Evolutionary conservation across 345 rosid genomes (phyloP).

Genomic region (Camelina laxa): DNA sequence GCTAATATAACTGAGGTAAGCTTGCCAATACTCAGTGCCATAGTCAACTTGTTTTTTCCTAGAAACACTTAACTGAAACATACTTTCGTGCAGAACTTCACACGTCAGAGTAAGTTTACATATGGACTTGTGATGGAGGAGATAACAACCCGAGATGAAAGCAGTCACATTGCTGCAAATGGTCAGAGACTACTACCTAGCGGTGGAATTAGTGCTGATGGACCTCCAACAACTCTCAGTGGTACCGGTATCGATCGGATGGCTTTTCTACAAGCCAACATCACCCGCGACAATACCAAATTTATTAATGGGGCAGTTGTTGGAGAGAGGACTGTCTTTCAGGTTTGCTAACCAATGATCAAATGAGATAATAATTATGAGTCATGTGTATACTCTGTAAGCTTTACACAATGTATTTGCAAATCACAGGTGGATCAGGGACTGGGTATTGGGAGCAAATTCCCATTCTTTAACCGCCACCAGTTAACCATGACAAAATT

Average conservation of each 20-base stretch:
- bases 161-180: slow-evolving; percentile 82
- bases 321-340: slow-evolving; percentile 95
- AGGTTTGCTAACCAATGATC: slow-evolving; percentile 56
- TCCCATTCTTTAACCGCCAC: slow-evolving; percentile 96
- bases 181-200: slow-evolving; percentile 96
- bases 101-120: slow-evolving; percentile 96
- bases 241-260: slow-evolving; percentile 93
- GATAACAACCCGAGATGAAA: slow-evolving; percentile 96
- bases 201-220: slow-evolving; percentile 99
- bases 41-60: not conserved
- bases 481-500: slow-evolving; percentile 85
- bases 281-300: slow-evolving; percentile 96
- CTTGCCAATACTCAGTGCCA: slow-evolving; percentile 22
- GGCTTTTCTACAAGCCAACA: slow-evolving; percentile 93
- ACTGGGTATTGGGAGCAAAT: slow-evolving; percentile 91
- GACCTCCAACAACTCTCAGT: slow-evolving; percentile 98
- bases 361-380: not conserved
- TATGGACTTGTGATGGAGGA: slow-evolving; percentile 99
- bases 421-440: slow-evolving; percentile 91
- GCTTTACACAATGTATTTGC: slow-evolving; percentile 30
- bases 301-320: slow-evolving; percentile 96
- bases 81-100: slow-evolving; percentile 71
- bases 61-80: not conserved
- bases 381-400: slow-evolving; percentile 16
- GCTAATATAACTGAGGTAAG: slow-evolving; percentile 95